These are phyloP conservation scores for Diplodia intermedia DNA, from an alignment of 2,329 filamentous ascomycete genomes.

Conservation along the genomic window DNA sequence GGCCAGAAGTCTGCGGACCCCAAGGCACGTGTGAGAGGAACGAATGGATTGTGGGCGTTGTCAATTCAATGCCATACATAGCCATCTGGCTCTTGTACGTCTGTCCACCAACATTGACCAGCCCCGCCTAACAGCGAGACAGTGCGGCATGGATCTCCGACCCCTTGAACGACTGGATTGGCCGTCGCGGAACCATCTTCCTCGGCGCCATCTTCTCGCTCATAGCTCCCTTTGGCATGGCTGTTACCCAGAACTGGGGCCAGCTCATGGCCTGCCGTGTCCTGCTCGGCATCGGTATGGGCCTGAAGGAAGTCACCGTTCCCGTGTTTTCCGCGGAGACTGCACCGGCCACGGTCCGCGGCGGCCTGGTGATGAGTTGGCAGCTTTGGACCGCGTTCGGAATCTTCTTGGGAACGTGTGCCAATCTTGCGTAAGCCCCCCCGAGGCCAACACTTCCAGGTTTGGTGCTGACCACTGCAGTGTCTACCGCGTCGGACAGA, in stretches of 20 bases:
- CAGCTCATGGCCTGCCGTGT: slow-evolving; percentile 50
- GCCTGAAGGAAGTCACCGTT: slow-evolving; percentile 54
- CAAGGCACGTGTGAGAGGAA: slow-evolving; percentile 42
- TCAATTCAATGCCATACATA: slow-evolving; percentile 39
- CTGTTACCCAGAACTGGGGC: slow-evolving; percentile 47
- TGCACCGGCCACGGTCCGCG: slow-evolving; percentile 48
- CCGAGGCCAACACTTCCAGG: slow-evolving; percentile 35
- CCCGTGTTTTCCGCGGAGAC: slow-evolving; percentile 52
- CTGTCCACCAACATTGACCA: too few relatives aligned
- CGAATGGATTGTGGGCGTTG: slow-evolving; percentile 40
- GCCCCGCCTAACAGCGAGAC: not conserved
- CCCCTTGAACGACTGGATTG: slow-evolving; percentile 40
- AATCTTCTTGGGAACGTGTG: slow-evolving; percentile 54
- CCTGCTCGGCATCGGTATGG: slow-evolving; percentile 53
- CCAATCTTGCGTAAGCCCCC: slow-evolving; percentile 44
- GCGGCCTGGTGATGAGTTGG: slow-evolving; percentile 56
- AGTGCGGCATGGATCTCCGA: slow-evolving; percentile 39
- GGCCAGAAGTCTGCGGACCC: slow-evolving; percentile 16
- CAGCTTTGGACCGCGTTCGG: slow-evolving; percentile 55
- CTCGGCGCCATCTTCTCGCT: slow-evolving; percentile 40
- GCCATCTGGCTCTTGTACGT: slow-evolving; percentile 34
- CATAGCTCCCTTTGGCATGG: slow-evolving; percentile 47
- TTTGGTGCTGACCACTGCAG: slow-evolving; percentile 33
- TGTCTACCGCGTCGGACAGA: slow-evolving; percentile 46
- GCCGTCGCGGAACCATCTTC: slow-evolving; percentile 43